Base-by-base conservation (phyloP, 495 filamentous ascomycete species). In the Aspergillus hancockii region DNA sequence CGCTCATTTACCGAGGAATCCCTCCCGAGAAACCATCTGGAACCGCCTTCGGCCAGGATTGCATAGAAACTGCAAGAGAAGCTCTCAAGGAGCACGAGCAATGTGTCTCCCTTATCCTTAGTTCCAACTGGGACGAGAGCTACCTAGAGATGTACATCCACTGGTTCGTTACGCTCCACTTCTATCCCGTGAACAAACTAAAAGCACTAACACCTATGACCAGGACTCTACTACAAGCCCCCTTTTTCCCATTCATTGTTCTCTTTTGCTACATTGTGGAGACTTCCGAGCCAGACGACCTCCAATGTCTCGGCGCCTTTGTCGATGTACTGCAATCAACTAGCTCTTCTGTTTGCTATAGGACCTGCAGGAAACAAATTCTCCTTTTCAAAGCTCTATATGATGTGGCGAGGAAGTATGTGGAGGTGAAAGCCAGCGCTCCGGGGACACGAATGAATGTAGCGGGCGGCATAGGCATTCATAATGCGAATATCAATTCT, bases 241-340 rank as follows among this genome's bases (percentile, higher is more conserved):
- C 65, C 0, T 67, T 67, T 21, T 55, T 56, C 13, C 65, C 65
- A 16, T 64, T 64, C 51, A 63, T 61, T 31, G 36, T 67, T 21
- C 57, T 67, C 2, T 61, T 67, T 61, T 67, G 61, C 61, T 51
- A 67, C 46, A 58, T 57, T 31, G 58, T 67, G 31, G 65, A 67
- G 28, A 64, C 62, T 1, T 32, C 41, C 18, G 53, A 62, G 0
- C 49, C 43, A 3, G 41, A 49, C 8, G 62, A 67, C 30, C 62
- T 67, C 13, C 28, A 40, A 1, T 45, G 36, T 36, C 54, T 67
- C 49, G 38, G 41, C 21, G 38, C 25, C 3, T 36, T 64, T 25
- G 61, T 67, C 50, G 36, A 60, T 13, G 38, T 57, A 18, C 56
- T 67, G 28, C 43, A 62, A 30, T 59, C 54, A 2, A 49, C 46